Evolutionary conservation across 805 yeast genomes (phyloP).

Genomic region (Candida vaughaniae): DNA sequence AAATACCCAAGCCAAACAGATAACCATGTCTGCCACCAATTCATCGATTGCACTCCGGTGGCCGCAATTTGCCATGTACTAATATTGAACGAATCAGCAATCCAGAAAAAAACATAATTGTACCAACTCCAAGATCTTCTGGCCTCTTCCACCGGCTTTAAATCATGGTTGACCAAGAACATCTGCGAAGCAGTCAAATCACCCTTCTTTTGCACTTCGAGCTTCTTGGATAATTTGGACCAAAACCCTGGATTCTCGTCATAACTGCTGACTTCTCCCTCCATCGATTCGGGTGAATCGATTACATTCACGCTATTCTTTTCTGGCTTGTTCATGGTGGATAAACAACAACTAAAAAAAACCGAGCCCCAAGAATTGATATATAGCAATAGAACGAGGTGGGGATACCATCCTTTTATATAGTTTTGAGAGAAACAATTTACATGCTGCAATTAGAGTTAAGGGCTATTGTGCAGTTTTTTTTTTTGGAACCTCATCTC

Average conservation of each 20-base stretch:
- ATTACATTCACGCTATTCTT: conserved; percentile 2
- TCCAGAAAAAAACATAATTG: conserved; percentile 79
- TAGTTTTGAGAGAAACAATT: no score
- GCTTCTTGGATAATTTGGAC: conserved; percentile 10
- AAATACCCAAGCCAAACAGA: conserved; percentile 85
- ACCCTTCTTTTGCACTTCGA: conserved; percentile 35
- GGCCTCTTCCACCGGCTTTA: conserved; percentile 71
- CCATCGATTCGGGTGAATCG: conserved; percentile 9
- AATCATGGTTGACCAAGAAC: conserved; percentile 71
- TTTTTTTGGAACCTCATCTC: no score
- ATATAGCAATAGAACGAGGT: no score
- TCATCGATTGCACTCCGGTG: conserved; percentile 67
- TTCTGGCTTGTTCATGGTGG: neutral
- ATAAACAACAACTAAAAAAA: neutral
- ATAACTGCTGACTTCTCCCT: conserved; percentile 12
- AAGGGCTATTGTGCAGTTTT: no score
- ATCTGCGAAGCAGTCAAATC: conserved; percentile 56
- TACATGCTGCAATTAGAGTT: no score
- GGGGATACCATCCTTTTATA: no score
- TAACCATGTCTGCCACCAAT: conserved; percentile 92
- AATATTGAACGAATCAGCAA: conserved; percentile 86
- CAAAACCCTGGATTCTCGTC: conserved; percentile 13
- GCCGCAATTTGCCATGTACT: conserved; percentile 92
- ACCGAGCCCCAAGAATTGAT: no score
- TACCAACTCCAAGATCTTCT: conserved; percentile 87